Base-by-base conservation (phyloP, 306 rosid genomes). In the Cucumis cinereus region DNA sequence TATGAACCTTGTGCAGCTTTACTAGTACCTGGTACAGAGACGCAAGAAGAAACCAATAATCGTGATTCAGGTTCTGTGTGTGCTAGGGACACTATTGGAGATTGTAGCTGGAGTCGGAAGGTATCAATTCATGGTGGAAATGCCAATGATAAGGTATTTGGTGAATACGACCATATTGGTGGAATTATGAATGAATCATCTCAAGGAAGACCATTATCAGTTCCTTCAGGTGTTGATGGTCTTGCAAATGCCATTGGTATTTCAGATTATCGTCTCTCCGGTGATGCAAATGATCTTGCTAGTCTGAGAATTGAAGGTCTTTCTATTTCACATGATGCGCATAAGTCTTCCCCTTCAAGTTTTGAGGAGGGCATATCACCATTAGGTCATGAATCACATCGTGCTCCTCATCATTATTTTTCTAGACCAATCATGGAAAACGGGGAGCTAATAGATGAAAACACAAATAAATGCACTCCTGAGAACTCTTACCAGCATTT, bases 241-340 rank as follows among this genome's bases (percentile, higher is more conserved):
- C 69, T 69, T 38, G 35, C 79, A 26, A 76, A 82, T n/a, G 77
- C 80, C 26, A 49, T 52, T 78, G 71, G 76, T 33, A 72, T 80
- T 80, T 82, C 83, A 1, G 77, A 82, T 47, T 41, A 61, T 73
- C 88, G 79, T 79, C 82, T 82, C 52, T 56, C 72, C 17, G 86
- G 83, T 75, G 86, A 82, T 80, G 90, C 85, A 12, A 56, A 84
- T 76, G 90, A 84, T 66, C 80, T 80, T 66, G 86, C 84, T 53
- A 84, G 82, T 52, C 75, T 76, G 30, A 78, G 81, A 80, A 58
- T 78, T 43, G 83, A 84, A 76, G 63, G 59, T 66, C 81, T 76
- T 77, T 22, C 80, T 26, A 77, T 86, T 64, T 79, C 87, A 73
- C 72, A 73, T 11, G 75, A 77, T 79, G 57, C 78, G n/a, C 81